Base-by-base conservation (phyloP, 140 eudicot species). In the Eryngium alpinum region DNA sequence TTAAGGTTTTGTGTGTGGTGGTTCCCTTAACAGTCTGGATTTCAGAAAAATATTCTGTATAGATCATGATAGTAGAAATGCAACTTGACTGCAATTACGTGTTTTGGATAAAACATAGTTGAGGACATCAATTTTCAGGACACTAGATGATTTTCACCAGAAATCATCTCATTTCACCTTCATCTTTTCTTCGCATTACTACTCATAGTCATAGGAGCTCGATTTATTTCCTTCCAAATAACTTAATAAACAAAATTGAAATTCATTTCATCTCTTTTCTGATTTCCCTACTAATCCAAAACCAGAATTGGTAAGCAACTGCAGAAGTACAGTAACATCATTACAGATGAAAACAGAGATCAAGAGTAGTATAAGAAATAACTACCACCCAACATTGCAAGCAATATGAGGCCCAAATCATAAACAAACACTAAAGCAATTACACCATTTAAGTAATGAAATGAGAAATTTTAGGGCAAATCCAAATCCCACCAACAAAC, bases 401-500 rank as follows among this genome's bases (percentile, higher is more conserved):
- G 74, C 53, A 77, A 77, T 52, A 44, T 53, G 76, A 79, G 77
- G 21, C 71, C 56, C 21, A 59, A 69, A 80, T 50, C 28, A 38
- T 78, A 72, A 11, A 56, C 4, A 52, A 57, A 15, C 2, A 10
- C 21, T 31, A 53, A n/a, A 28, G 32, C 50, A 59, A 72, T 21
- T 43, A 52, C 32, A 28, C 46, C 50, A 70, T 14, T 63, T 80
- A 51, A 21, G 76, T 77, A 31, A 49, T 28, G 44, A 72, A 53
- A 67, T 34, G 49, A 75, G 53, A 76, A 27, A 46, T 72, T 76
- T 77, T 83, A 80, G 84, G 79, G 82, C 38, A 83, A 83, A 83
- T 70, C 34, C 82, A 25, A 70, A 60, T 49, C 78, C 75, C 62
- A 83, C 63, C 76, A 78, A 76, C 70, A 72, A 62, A 66, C 74